phyloP scores from a whole-genome alignment of 805 yeast species.

The Sporopachydermia lactativora region DNA sequence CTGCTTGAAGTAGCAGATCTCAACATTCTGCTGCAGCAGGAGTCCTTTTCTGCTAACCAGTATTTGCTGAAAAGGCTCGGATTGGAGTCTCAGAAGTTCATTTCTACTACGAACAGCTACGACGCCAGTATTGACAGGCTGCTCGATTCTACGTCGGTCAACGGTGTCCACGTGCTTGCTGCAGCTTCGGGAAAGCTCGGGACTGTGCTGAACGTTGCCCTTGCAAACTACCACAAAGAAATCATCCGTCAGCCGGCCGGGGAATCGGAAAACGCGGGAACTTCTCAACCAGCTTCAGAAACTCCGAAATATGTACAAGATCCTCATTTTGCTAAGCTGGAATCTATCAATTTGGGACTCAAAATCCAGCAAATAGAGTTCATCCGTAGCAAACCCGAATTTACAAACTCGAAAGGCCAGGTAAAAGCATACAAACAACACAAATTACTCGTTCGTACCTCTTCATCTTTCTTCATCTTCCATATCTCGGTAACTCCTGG shows the following conservation, averaged over 20 bases:
- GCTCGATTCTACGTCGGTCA: not conserved
- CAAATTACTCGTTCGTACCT: not conserved
- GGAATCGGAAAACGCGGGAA: no score
- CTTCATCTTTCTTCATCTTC: not conserved
- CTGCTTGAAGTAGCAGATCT: not conserved
- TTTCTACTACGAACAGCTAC: not conserved
- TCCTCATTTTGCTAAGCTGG: not conserved
- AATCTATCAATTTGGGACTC: not conserved
- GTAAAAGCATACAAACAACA: not conserved
- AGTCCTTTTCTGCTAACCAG: not conserved
- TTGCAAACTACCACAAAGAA: not conserved
- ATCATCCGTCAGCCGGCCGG: not conserved
- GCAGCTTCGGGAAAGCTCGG: not conserved
- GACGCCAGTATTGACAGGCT: conserved; percentile 1
- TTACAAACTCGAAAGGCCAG: not conserved
- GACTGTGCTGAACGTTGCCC: not conserved
- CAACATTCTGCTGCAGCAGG: not conserved
- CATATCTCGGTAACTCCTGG: not conserved
- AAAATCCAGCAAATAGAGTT: not conserved
- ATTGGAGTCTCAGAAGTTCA: not conserved
- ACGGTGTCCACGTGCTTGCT: not conserved
- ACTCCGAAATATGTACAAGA: not conserved
- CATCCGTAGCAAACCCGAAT: not conserved
- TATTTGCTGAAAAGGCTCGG: not conserved
- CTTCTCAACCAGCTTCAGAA: no score